These are phyloP conservation scores for Psilocybe sp. DNA, from an alignment of 768 basidiomycete genomes.

Conservation along the genomic window DNA sequence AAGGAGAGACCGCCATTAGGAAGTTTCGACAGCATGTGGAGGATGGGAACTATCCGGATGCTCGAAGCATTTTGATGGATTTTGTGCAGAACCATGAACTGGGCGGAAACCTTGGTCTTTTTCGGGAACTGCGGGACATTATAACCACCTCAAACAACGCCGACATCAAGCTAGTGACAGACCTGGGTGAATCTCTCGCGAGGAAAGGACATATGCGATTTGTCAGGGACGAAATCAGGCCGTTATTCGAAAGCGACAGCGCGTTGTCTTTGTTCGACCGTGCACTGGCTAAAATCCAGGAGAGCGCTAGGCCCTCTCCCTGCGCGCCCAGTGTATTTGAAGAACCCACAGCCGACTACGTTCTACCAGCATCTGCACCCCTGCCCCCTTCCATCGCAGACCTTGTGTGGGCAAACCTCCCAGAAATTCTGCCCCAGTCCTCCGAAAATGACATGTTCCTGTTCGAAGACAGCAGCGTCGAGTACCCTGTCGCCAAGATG, in stretches of 20 bases:
- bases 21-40: slow-evolving; percentile 25
- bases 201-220: slow-evolving; percentile 39
- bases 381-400: slow-evolving; percentile 19
- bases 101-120: slow-evolving; percentile 8
- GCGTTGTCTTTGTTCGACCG: slow-evolving; percentile 14
- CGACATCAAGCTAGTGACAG: slow-evolving; percentile 34
- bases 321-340: slow-evolving; percentile 24
- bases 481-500: slow-evolving; percentile 17
- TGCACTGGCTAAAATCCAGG: slow-evolving; percentile 4
- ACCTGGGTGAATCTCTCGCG: slow-evolving; percentile 41
- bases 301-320: background rate
- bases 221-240: slow-evolving; percentile 17
- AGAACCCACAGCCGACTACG: slow-evolving; percentile 28
- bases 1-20: slow-evolving; percentile 12
- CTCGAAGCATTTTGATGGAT: slow-evolving; percentile 15
- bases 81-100: slow-evolving; percentile 7
- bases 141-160: slow-evolving; percentile 24
- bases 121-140: slow-evolving; percentile 13
- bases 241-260: slow-evolving; percentile 13
- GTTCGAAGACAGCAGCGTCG: slow-evolving; percentile 31
- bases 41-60: slow-evolving; percentile 25
- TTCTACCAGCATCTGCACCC: slow-evolving; percentile 10
- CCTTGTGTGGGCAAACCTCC: slow-evolving; percentile 26
- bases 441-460: slow-evolving; percentile 18
- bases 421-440: slow-evolving; percentile 26